phyloP scores from a whole-genome alignment of 148 eudicot genomes.

The Limonium bicolor region DNA sequence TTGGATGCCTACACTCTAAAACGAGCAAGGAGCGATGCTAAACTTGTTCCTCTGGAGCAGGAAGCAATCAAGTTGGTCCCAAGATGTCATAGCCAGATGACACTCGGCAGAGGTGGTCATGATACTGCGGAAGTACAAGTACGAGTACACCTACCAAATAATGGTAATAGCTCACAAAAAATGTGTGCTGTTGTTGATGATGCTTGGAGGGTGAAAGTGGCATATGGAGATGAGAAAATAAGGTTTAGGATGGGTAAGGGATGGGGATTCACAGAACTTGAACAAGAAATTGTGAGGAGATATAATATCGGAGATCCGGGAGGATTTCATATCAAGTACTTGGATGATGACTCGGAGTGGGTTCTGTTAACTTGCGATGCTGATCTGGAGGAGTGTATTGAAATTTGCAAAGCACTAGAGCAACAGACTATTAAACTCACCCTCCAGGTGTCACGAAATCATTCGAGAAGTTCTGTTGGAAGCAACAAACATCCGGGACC shows the following conservation, averaged over 20 bases:
- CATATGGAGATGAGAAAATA: constrained; percentile 59
- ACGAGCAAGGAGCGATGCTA: constrained; percentile 44
- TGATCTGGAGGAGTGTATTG: constrained; percentile 79
- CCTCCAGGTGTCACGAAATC: constrained; percentile 26
- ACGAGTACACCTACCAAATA: too few relatives aligned
- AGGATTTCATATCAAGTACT: constrained; percentile 62
- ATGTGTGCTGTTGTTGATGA: constrained; percentile 17
- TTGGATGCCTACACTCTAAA: constrained; percentile 23
- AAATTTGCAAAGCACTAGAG: constrained; percentile 30
- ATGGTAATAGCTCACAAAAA: too few relatives aligned
- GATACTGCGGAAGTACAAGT: constrained; percentile 12
- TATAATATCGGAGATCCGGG: constrained; percentile 42
- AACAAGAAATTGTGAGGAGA: constrained; percentile 46
- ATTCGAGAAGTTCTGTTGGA: constrained; percentile 39
- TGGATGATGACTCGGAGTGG: constrained; percentile 91
- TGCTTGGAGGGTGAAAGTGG: constrained; percentile 45
- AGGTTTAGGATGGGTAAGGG: constrained; percentile 45
- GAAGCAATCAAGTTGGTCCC: constrained; percentile 15
- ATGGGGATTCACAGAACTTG: constrained; percentile 41
- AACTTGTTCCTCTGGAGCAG: constrained; percentile 22
- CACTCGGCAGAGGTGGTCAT: constrained; percentile 12
- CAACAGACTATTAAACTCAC: constrained; percentile 47
- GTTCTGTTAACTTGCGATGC: constrained; percentile 74
- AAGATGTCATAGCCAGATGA: constrained; percentile 39
- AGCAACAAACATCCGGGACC: too few relatives aligned